phyloP scores from a whole-genome alignment of 495 filamentous ascomycete species.

The Hypoxylon lenormandii region DNA sequence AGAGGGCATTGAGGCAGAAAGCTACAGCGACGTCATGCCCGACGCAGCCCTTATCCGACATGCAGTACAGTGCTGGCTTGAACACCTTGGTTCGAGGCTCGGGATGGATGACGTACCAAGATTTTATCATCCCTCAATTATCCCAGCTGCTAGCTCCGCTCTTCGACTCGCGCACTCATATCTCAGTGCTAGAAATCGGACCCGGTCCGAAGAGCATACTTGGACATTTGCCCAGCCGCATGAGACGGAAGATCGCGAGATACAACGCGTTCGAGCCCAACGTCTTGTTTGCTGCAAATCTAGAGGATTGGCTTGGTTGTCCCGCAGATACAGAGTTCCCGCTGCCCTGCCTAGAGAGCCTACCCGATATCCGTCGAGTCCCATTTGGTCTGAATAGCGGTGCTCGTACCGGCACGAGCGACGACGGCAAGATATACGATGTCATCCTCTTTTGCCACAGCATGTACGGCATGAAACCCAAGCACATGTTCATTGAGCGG shows the following conservation, averaged over 20 bases:
- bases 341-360: constrained; percentile 62
- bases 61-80: constrained; percentile 67
- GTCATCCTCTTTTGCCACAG: constrained; percentile 73
- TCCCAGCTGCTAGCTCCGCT: constrained; percentile 62
- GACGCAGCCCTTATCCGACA: constrained; percentile 64
- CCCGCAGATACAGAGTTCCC: constrained; percentile 55
- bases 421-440: constrained; percentile 62
- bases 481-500: constrained; percentile 60
- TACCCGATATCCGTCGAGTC: constrained; percentile 59
- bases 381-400: constrained; percentile 58
- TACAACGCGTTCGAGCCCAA: constrained; percentile 72
- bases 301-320: constrained; percentile 64
- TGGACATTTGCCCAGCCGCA: constrained; percentile 60
- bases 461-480: constrained; percentile 71
- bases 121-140: constrained; percentile 71
- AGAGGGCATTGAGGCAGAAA: constrained; percentile 61
- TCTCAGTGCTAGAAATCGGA: constrained; percentile 72
- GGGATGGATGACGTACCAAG: constrained; percentile 63
- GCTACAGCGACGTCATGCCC: constrained; percentile 47
- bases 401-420: constrained; percentile 44
- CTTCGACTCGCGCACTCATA: constrained; percentile 58
- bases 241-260: constrained; percentile 61
- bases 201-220: constrained; percentile 70
- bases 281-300: constrained; percentile 58
- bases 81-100: constrained; percentile 60